Evolutionary conservation across 805 yeast genomes (phyloP).

Genomic region (Saccharomycopsis synnaedendra): DNA sequence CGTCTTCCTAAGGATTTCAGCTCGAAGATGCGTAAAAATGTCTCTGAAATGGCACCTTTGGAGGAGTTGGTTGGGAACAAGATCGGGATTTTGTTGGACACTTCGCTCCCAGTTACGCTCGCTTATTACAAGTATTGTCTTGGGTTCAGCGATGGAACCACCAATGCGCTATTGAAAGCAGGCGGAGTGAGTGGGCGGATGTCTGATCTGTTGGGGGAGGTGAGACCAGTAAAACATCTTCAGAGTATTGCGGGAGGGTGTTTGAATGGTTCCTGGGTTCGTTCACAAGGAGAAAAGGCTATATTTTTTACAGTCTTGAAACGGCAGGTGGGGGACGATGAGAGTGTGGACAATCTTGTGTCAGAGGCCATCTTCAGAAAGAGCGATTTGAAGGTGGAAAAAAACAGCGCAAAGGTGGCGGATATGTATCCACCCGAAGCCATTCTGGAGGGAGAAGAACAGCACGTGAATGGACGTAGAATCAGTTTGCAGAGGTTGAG

Average conservation of each 20-base stretch:
- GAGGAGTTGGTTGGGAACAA: constrained; percentile 11
- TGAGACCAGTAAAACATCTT: constrained; percentile 1
- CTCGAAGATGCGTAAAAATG: neutral
- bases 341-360: neutral
- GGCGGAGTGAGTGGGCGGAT: neutral
- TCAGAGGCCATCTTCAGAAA: neutral
- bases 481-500: neutral
- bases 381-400: too few relatives aligned
- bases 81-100: constrained; percentile 13
- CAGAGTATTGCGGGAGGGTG: constrained; percentile 11
- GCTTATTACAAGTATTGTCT: constrained; percentile 15
- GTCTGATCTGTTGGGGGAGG: neutral
- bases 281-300: neutral
- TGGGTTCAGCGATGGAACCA: constrained; percentile 6
- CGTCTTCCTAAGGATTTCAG: constrained; percentile 10
- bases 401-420: neutral
- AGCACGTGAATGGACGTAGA: neutral
- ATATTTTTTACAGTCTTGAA: neutral
- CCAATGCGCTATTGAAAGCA: neutral
- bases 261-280: constrained; percentile 3
- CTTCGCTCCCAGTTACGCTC: constrained; percentile 4
- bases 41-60: constrained; percentile 7
- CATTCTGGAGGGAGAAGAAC: neutral
- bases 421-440: neutral
- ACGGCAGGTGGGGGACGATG: neutral